A percentile compares a stretch with the other conserved stretches of the same genome.
These are phyloP conservation scores for Tricholoma flavovirens DNA, from an alignment of 768 basidiomycete genomes.

Conservation along the genomic window DNA sequence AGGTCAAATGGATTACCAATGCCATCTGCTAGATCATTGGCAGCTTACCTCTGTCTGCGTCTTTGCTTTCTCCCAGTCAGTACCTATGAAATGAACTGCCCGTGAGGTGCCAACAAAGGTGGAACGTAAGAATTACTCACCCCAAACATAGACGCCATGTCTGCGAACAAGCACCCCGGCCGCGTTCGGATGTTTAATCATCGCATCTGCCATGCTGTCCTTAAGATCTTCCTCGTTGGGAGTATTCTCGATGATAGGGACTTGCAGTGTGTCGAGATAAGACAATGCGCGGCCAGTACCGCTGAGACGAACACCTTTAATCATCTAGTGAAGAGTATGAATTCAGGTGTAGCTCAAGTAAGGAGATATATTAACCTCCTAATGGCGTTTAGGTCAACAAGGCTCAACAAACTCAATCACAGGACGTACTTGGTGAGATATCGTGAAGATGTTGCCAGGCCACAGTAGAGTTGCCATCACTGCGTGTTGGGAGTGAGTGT, in stretches of 20 bases:
- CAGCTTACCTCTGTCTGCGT: slow-evolving; percentile 69
- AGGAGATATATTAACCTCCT: slow-evolving; percentile 35
- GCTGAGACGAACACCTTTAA: slow-evolving; percentile 77
- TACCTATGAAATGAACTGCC: slow-evolving; percentile 27
- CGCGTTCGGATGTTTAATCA: slow-evolving; percentile 74
- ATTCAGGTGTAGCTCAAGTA: background rate
- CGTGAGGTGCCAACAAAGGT: slow-evolving; percentile 1
- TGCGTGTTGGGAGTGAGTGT: slow-evolving; percentile 87
- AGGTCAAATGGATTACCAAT: background rate
- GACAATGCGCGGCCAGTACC: slow-evolving; percentile 74
- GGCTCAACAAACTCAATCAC: slow-evolving; percentile 1
- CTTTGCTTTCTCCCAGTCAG: slow-evolving; percentile 85
- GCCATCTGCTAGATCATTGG: background rate
- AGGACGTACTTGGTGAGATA: slow-evolving; percentile 70
- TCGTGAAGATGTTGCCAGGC: slow-evolving; percentile 62
- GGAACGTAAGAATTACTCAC: slow-evolving; percentile 28
- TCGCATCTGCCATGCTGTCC: slow-evolving; percentile 84
- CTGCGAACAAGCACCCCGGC: slow-evolving; percentile 71
- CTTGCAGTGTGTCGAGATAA: slow-evolving; percentile 78
- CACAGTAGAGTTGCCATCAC: slow-evolving; percentile 85
- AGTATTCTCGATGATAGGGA: slow-evolving; percentile 90
- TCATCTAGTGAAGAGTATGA: slow-evolving; percentile 55
- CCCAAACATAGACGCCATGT: slow-evolving; percentile 86
- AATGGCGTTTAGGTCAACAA: slow-evolving; percentile 2
- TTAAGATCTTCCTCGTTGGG: slow-evolving; percentile 86